phyloP scores from a whole-genome alignment of 345 rosid species.

The Citrus sp. region DNA sequence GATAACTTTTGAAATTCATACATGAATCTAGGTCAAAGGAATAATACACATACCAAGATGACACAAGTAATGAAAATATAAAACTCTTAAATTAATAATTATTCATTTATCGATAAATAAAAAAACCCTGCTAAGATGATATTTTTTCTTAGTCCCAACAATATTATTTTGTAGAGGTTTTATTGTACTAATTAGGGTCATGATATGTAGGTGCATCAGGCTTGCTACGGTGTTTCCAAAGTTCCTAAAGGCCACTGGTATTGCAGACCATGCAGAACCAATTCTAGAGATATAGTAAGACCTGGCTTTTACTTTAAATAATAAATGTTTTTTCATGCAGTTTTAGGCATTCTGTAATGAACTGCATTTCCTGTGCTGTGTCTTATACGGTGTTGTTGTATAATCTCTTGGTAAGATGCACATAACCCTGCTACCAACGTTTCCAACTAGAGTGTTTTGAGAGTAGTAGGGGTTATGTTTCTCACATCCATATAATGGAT shows the following conservation, averaged over 20 bases:
- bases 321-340: neutral
- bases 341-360: neutral
- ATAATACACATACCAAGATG: no score
- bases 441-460: neutral
- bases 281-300: constrained; percentile 39
- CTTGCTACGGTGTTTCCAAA: constrained; percentile 49
- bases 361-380: neutral
- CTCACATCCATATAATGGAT: neutral
- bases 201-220: constrained; percentile 45
- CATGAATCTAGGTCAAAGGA: no score
- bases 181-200: neutral
- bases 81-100: no score
- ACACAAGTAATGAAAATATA: no score
- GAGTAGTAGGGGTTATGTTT: neutral
- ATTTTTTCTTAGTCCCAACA: no score
- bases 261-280: constrained; percentile 47
- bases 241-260: constrained; percentile 45
- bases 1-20: no score
- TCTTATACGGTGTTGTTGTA: neutral
- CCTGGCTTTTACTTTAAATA: neutral
- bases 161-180: no score
- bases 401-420: neutral
- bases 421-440: neutral
- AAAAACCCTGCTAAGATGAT: no score
- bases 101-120: no score